Evolutionary conservation across 1,284 basidiomycete genomes (phyloP).

Genomic region (Trametes pubescens): DNA sequence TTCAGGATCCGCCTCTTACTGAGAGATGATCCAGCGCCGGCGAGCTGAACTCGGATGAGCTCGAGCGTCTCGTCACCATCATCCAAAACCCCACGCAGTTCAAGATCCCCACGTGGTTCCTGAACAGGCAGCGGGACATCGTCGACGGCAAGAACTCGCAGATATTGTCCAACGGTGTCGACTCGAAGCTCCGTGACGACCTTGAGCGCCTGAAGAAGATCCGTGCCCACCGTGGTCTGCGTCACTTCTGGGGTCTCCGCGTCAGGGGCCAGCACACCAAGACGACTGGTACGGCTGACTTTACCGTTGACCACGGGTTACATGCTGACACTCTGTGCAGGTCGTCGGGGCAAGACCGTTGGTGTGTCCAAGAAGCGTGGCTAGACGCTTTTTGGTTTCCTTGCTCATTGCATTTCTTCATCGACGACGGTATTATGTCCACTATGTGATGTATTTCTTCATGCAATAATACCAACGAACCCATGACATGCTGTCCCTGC

Average conservation of each 20-base stretch:
- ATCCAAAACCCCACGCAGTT: conserved; percentile 99
- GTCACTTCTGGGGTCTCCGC: conserved; percentile 97
- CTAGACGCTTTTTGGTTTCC: conserved; percentile 51
- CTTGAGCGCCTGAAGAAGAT: conserved; percentile 99
- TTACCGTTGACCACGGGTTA: background rate
- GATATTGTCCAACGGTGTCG: conserved; percentile 96
- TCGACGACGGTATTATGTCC: conserved; percentile 34
- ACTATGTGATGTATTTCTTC: conserved; percentile 34
- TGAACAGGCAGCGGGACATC: conserved; percentile 99
- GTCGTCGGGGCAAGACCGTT: conserved; percentile 91
- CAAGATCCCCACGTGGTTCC: conserved; percentile 99
- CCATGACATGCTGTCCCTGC: conserved; percentile 31
- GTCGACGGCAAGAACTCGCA: conserved; percentile 97
- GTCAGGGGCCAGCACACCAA: conserved; percentile 99
- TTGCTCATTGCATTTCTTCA: conserved; percentile 23
- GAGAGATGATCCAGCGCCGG: conserved; percentile 67
- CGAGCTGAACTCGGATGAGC: conserved; percentile 96
- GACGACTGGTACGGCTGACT: conserved; percentile 82
- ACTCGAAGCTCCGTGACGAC: conserved; percentile 99
- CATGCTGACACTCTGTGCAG: conserved; percentile 46
- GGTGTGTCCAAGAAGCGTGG: conserved; percentile 94
- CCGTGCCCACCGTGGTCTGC: conserved; percentile 96
- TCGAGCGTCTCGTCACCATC: conserved; percentile 99
- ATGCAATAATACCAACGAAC: conserved; percentile 35
- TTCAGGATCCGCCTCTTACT: background rate